Evolutionary conservation across 2,329 filamentous ascomycete species (phyloP).

Genomic region (Cryphonectria radicalis): DNA sequence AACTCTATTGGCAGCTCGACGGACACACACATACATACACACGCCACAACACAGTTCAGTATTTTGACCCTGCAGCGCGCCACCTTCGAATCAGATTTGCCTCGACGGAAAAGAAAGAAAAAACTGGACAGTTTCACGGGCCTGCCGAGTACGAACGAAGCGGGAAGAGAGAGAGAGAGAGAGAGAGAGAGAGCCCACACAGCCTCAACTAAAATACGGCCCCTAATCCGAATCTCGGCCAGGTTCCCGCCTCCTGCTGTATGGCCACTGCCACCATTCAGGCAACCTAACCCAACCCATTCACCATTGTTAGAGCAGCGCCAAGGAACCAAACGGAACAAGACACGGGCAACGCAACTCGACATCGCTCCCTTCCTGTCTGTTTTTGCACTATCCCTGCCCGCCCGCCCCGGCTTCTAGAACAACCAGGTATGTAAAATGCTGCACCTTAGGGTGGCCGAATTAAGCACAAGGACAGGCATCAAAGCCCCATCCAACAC

Average conservation of each 20-base stretch:
- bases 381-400: no score
- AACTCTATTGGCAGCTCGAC: neutral
- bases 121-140: neutral
- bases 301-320: neutral
- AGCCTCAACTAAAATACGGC: constrained; percentile 1
- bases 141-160: neutral
- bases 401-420: neutral
- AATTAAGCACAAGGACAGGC: neutral
- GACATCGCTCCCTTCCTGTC: no score
- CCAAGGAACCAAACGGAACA: neutral
- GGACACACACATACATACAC: neutral
- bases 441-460: neutral
- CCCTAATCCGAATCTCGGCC: constrained; percentile 2
- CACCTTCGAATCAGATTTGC: neutral
- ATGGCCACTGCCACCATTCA: neutral
- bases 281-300: neutral
- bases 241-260: constrained; percentile 6
- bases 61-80: neutral
- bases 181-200: neutral
- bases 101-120: no score
- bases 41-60: neutral
- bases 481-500: neutral
- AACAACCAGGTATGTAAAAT: neutral
- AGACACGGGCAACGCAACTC: neutral
- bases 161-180: no score